Evolutionary conservation across 805 yeast species (phyloP), one percentile per base, ranked within the genome.

Genomic region (Suhomyces sp.): DNA sequence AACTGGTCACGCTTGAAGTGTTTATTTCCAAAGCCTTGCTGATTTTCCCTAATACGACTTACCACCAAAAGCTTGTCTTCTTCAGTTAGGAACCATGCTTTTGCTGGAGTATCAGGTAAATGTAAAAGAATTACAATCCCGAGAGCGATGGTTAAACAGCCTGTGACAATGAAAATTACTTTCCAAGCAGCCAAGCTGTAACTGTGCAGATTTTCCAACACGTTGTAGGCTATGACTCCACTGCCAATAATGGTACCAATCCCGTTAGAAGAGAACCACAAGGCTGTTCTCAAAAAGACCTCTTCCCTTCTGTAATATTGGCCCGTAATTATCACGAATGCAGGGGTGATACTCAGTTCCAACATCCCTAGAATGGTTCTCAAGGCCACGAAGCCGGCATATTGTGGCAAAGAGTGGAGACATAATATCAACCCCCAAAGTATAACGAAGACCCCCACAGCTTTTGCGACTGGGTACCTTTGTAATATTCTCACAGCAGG

Each of bases 391-490:
- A 72, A 70, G 3, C 77, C 76, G 13, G 72, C 71, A 54, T 69
- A 72, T 51, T 73, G 62, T 2, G 85, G 78, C 1, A 77, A 80
- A 1, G 87, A 77, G 55, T 80, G 82, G n/a, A 82, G 69, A 36
- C 80, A 72, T 35, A 84, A 66, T n/a, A 83, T 64, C 64, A 60
- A 52, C 22, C 90, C 90, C 91, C 92, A 87, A 0, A 80, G 44
- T n/a, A 83, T 60, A 40, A 86, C 77, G 54, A 78, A 77, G 1
- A 66, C 55, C 8, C 81, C 70, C 3, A 79, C 72, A 4, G 82
- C 67, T 57, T 80, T 82, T 5, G 84, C 77, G 56, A 86, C 73
- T 2, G 86, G 87, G 49, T 83, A 78, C 50, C 72, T 73, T 64
- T 87, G 91, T 24, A 84, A 61, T 1, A 77, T 48, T 47, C 70